A percentile compares a stretch with the other conserved stretches of the same genome.
These are phyloP conservation scores for Paraphoma chrysanthemicola DNA, from an alignment of 2,329 filamentous ascomycete species.

Conservation along the genomic window DNA sequence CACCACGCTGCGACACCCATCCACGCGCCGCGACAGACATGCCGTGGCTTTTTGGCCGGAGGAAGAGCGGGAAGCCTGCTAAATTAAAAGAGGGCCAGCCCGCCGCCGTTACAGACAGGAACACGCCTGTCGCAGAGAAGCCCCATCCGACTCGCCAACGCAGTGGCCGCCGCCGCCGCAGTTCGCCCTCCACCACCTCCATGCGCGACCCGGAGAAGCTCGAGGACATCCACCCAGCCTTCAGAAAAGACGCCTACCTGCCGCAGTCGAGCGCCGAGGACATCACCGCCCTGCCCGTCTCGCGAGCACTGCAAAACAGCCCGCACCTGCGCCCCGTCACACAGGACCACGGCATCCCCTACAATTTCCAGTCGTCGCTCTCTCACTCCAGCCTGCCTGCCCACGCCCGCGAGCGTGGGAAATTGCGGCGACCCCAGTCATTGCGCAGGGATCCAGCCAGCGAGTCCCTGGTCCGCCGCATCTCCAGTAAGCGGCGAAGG, in stretches of 20 bases:
- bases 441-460: conserved; percentile 65
- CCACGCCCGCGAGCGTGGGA: conserved; percentile 51
- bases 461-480: conserved; percentile 68
- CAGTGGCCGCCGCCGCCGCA: conserved; percentile 38
- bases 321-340: conserved; percentile 57
- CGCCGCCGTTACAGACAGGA: conserved; percentile 61
- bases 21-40: conserved; percentile 52
- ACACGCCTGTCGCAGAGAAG: conserved; percentile 20
- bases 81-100: conserved; percentile 49
- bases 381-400: conserved; percentile 45
- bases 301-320: conserved; percentile 51
- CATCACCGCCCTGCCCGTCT: conserved; percentile 56
- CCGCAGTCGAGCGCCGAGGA: conserved; percentile 49
- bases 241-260: conserved; percentile 26
- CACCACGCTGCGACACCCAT: conserved; percentile 4
- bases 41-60: conserved; percentile 85
- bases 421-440: conserved; percentile 55
- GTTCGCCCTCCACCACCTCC: conserved; percentile 41
- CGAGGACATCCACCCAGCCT: conserved; percentile 20
- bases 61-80: conserved; percentile 69
- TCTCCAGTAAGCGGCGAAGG: conserved; percentile 72
- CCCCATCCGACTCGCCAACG: conserved; percentile 29
- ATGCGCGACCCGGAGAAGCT: conserved; percentile 40
- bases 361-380: conserved; percentile 50
- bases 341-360: conserved; percentile 51